A percentile compares a stretch with the other conserved stretches of the same genome.
Evolutionary conservation across 805 yeast genomes (phyloP).

Genomic region (Candida boleticola): DNA sequence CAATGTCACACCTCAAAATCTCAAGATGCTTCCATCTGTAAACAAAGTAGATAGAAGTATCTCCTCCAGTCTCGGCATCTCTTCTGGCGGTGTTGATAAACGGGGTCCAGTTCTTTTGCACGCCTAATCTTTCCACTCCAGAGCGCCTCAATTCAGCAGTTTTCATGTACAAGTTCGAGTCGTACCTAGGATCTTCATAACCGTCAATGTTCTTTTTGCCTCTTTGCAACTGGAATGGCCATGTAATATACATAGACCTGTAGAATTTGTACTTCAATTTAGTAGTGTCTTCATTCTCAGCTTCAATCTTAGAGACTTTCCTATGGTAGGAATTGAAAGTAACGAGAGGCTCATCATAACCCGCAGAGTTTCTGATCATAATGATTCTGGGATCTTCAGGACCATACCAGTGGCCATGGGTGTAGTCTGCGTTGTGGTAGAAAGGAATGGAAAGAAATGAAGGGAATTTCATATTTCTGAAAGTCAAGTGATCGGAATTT

Average conservation of each 20-base stretch:
- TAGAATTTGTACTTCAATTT: slow-evolving; percentile 6
- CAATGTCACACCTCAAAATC: slow-evolving; percentile 12
- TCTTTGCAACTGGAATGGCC: slow-evolving; percentile 31
- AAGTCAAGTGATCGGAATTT: slow-evolving; percentile 11
- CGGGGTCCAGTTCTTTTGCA: slow-evolving; percentile 27
- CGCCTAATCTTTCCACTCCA: slow-evolving; percentile 4
- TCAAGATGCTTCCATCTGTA: slow-evolving; percentile 18
- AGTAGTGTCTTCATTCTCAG: not conserved
- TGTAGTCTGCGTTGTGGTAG: slow-evolving; percentile 10
- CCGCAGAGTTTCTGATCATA: slow-evolving; percentile 20
- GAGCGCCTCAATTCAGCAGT: slow-evolving; percentile 18
- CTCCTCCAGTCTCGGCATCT: slow-evolving; percentile 7
- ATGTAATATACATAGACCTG: slow-evolving; percentile 30
- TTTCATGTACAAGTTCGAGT: slow-evolving; percentile 16
- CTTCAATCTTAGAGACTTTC: not conserved
- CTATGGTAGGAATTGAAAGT: slow-evolving; percentile 33
- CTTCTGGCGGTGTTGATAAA: slow-evolving; percentile 7
- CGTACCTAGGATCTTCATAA: slow-evolving; percentile 9
- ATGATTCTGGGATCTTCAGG: slow-evolving; percentile 46
- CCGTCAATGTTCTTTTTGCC: slow-evolving; percentile 30
- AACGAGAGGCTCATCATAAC: slow-evolving; percentile 39
- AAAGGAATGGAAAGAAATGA: slow-evolving; percentile 15
- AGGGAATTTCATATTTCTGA: slow-evolving; percentile 14
- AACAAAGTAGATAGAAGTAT: slow-evolving; percentile 14
- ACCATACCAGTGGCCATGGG: slow-evolving; percentile 24